phyloP scores from a whole-genome alignment of 176 grass and related monocot genomes.

The Saccharum officinarum region DNA sequence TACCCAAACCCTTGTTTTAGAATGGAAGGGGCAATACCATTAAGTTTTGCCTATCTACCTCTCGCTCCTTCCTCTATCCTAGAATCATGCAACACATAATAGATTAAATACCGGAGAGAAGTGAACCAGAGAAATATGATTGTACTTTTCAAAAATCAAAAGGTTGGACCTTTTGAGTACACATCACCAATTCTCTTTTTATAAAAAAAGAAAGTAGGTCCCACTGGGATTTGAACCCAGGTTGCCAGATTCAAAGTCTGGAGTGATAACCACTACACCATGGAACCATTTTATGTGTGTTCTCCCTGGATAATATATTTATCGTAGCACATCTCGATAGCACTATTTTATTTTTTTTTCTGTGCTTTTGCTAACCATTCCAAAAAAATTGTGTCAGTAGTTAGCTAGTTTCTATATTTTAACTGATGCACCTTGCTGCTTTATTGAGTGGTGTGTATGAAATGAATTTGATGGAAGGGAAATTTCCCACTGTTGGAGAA shows the following conservation, averaged over 20 bases:
- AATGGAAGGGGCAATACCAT: not conserved
- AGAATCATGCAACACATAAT: not conserved
- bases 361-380: not conserved
- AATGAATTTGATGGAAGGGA: not conserved
- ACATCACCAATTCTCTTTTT: not conserved
- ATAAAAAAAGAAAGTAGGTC: slow-evolving; percentile 41
- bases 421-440: not conserved
- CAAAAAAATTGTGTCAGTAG: not conserved
- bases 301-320: not conserved
- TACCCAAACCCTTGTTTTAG: not conserved
- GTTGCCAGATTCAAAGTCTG: slow-evolving; percentile 90
- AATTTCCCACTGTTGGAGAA: too few species aligned
- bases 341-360: not conserved
- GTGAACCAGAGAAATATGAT: too few species aligned
- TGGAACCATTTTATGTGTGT: slow-evolving; percentile 43
- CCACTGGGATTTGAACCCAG: slow-evolving; percentile 83
- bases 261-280: slow-evolving; percentile 96
- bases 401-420: not conserved
- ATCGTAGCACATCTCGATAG: not conserved
- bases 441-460: not conserved
- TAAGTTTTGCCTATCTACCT: not conserved
- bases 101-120: not conserved
- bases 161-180: not conserved
- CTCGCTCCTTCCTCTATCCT: not conserved
- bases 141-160: not conserved